Conservation (phyloP, 2,329 filamentous ascomycete genomes). For the Sphaerulina vaccinii region DNA sequence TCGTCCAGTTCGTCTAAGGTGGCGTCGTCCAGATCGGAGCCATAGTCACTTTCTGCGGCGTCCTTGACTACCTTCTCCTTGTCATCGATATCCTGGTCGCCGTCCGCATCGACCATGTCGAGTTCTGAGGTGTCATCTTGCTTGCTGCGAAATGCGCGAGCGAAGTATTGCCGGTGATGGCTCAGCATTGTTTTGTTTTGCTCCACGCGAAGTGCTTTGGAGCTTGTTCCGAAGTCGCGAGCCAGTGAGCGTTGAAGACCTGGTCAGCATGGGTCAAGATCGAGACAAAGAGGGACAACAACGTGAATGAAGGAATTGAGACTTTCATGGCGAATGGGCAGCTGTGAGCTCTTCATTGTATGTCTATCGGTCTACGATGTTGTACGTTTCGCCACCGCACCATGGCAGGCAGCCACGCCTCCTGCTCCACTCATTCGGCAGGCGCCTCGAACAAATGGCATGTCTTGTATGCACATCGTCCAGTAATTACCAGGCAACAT, state of each 20-base stretch:
- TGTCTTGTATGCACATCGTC: conserved; percentile 2
- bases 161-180: conserved; percentile 2
- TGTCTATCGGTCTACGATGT: background rate
- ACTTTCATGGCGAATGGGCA: too few species aligned
- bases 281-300: background rate
- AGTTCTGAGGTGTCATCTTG: conserved; percentile 4
- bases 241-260: background rate
- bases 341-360: too few species aligned
- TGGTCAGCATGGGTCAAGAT: conserved; percentile 1
- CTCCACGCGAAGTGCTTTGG: background rate
- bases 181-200: background rate
- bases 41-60: conserved; percentile 57
- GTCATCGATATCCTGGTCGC: background rate
- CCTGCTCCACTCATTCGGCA: conserved; percentile 4
- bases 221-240: conserved; percentile 10
- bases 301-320: background rate
- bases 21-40: conserved; percentile 61
- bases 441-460: conserved; percentile 7
- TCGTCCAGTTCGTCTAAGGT: conserved; percentile 54
- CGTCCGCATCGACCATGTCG: conserved; percentile 3
- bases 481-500: conserved; percentile 2
- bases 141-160: conserved; percentile 3
- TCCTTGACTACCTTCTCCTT: conserved; percentile 17
- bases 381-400: conserved; percentile 7
- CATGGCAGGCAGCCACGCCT: conserved; percentile 8